Base-by-base conservation (phyloP, 148 eudicot species). In the Nepenthes mirabilis region DNA sequence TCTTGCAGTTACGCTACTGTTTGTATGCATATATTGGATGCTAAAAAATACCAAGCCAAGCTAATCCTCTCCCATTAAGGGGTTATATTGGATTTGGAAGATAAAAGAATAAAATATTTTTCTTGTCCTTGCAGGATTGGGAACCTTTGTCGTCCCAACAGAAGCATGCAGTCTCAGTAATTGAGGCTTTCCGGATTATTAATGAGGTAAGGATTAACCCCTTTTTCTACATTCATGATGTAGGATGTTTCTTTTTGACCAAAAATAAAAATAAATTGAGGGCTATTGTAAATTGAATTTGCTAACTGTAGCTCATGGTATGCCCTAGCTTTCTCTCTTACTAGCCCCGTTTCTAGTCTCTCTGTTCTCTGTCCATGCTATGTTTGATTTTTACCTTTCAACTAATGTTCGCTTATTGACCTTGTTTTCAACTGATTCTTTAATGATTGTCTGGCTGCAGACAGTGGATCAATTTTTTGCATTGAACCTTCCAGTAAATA, bases 111-210 rank as follows among this genome's bases (percentile, higher is more conserved):
- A 23, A 23, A 0, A 45, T 37, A 60, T 36, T 59, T 36, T 40
- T 23, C 23, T 48, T 62, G 53, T 58, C 55, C 62, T 10, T 70
- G 69, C 82, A 90, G 97, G 81, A 79, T 40, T 90, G 97, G 97
- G 85, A 82, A 70, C 91, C 97, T 55, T 60, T 90, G 64, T 87
- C 97, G 47, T 66, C 74, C 79, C 95, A 87, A 71, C 82, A 90
- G 69, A 90, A 84, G 65, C 91, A 82, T 45, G 88, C 95, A 64
- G 74, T 81, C 60, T 90, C 97, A 60, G 80, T 83, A 56, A 82
- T 90, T 59, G 97, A 90, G 82, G 95, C 86, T 65, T 87, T 90
- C 76, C 76, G 97, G 71, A 90, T 90, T 68, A 73, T 90, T 59
- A 95, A 90, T 80, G 95, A 90, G 83, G 97, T 87, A 77, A 43